phyloP scores from a whole-genome alignment of 2,329 filamentous ascomycete genomes.

The Colletotrichum lindemuthianum region DNA sequence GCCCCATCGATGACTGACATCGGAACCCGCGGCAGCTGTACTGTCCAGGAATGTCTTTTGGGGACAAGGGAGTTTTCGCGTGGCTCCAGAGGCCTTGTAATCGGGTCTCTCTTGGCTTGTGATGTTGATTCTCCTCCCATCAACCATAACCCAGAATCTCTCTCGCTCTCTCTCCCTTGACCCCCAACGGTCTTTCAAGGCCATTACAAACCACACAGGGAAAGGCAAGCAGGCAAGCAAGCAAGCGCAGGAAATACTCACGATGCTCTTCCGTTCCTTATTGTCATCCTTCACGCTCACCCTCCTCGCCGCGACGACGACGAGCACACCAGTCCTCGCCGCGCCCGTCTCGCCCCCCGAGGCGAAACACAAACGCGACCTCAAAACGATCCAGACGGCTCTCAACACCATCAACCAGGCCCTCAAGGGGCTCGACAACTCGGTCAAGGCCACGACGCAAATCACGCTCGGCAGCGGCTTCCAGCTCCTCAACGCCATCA shows the following conservation, averaged over 20 bases:
- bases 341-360: slow-evolving; percentile 10
- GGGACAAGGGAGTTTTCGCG: not conserved
- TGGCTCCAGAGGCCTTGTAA: not conserved
- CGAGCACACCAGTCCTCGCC: slow-evolving; percentile 13
- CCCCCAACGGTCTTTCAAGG: no score
- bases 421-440: slow-evolving; percentile 26
- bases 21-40: slow-evolving; percentile 16
- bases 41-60: not conserved
- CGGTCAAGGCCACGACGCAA: slow-evolving; percentile 12
- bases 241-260: not conserved
- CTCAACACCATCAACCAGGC: slow-evolving; percentile 30
- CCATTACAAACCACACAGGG: not conserved
- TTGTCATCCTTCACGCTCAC: not conserved
- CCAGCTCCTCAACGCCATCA: slow-evolving; percentile 8
- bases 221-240: slow-evolving; percentile 3
- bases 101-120: not conserved
- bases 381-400: slow-evolving; percentile 21
- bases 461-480: slow-evolving; percentile 12
- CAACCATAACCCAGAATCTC: not conserved
- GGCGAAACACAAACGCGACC: slow-evolving; percentile 14
- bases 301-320: slow-evolving; percentile 7
- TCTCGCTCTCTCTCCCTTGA: no score
- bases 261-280: slow-evolving; percentile 26
- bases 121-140: not conserved
- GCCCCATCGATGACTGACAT: not conserved